Percentiles rank a stretch among this genome's conserved stretches.
Evolutionary conservation across 2,329 filamentous ascomycete species (phyloP).

Genomic region (Thelonectria blattea): DNA sequence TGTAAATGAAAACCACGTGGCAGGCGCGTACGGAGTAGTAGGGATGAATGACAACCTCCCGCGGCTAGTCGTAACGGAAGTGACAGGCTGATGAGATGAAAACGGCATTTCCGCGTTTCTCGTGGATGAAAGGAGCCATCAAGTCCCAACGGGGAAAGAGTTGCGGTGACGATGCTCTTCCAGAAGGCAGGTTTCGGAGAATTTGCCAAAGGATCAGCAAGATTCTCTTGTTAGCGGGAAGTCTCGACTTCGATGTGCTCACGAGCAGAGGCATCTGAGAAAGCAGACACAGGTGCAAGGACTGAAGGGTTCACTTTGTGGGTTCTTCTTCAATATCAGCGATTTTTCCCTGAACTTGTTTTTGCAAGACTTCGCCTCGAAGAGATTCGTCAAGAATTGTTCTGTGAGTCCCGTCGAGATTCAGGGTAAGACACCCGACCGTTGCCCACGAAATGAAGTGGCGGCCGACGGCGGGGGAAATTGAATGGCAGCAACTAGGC

Average conservation of each 20-base stretch:
- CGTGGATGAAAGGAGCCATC: constrained; percentile 14
- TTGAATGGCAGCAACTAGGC: not conserved
- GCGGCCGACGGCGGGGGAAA: not conserved
- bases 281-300: not conserved
- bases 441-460: not conserved
- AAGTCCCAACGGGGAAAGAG: constrained; percentile 36
- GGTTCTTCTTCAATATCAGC: no score
- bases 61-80: no score
- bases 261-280: not conserved
- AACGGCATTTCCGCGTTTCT: no score
- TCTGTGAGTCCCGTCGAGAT: not conserved
- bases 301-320: no score
- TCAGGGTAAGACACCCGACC: not conserved
- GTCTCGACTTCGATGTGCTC: not conserved
- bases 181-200: not conserved
- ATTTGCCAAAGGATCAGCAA: not conserved
- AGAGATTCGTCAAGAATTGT: not conserved
- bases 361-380: no score
- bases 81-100: no score
- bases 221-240: not conserved
- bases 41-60: no score
- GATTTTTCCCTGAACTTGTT: no score
- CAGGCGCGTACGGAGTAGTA: no score
- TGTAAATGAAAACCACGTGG: no score
- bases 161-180: not conserved